Evolutionary conservation across 2,329 filamentous ascomycete species (phyloP), one percentile per base, ranked within the genome.

Genomic region (Drechslera avenae): DNA sequence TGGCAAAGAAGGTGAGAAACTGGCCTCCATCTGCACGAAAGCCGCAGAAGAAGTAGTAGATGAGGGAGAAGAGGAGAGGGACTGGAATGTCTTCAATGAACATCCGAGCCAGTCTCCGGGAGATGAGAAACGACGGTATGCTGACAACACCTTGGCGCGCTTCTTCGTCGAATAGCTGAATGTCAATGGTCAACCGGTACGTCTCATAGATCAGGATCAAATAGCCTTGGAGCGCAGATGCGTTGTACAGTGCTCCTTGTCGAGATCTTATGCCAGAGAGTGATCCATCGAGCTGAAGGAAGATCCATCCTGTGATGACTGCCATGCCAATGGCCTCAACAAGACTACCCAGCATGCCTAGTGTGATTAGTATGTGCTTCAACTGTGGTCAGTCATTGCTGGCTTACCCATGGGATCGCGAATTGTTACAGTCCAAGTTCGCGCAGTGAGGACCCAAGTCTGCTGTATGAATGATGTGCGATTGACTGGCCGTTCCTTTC

Each of bases 11-110:
- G 1, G 81, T 85, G 50, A 92, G 86, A 70, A 91, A 91, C 46
- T 87, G 83, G 1, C 64, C 72, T 0, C 80, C 83, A 7, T 86
- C 81, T 2, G 80, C 77, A 39, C 88, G 83, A 59, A 91, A 89
- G 0, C 87, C 88, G 5, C 85, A 83, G 86, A 91, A 90, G 68
- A 90, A 91, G 70, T 91, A 92, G 64, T 86, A 86, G 6, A 91
- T 86, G 2, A 85, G 73, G 5, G 85, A 85, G 64, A 87, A 91
- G 3, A 90, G 68, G 13, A 90, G 79, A 0, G 88, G 88, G 1
- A 90, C 87, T 0, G 87, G 86, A 0, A 91, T 64, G 63, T 91
- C 88, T 66, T 92, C 88, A 0, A 87, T 84, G 1, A 86, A 78
- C 17, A 91, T 73, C 5, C 87, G 81, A 0, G 89, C 87, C 4